Conservation (phyloP, 2,329 filamentous ascomycete genomes). For the Colletotrichum coccodes region DNA sequence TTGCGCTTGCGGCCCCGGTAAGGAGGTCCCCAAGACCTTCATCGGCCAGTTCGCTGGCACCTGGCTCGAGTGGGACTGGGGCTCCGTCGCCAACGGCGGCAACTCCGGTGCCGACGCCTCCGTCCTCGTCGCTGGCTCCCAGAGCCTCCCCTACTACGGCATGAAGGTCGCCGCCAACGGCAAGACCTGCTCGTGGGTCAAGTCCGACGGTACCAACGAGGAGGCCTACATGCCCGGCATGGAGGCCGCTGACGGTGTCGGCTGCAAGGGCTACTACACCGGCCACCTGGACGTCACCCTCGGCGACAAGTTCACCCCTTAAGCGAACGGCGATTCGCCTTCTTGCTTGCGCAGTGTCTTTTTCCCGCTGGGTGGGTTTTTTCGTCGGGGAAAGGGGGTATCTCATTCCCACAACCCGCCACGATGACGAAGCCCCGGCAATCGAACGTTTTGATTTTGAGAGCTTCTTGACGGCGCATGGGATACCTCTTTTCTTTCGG, state of each 20-base stretch:
- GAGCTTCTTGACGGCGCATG: conserved; percentile 30
- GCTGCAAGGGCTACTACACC: conserved; percentile 48
- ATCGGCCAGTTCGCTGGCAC: conserved; percentile 54
- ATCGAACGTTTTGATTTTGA: neutral
- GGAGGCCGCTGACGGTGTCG: conserved; percentile 50
- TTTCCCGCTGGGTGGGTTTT: conserved; percentile 3
- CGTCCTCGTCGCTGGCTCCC: conserved; percentile 53
- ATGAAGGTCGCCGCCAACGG: conserved; percentile 50
- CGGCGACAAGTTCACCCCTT: conserved; percentile 38
- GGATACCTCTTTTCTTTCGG: conserved; percentile 22
- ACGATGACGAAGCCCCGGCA: conserved; percentile 24
- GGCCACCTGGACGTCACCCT: conserved; percentile 44
- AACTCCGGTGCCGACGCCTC: conserved; percentile 64
- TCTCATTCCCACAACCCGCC: neutral
- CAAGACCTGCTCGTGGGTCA: conserved; percentile 54
- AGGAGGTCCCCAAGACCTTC: conserved; percentile 44
- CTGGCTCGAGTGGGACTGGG: conserved; percentile 64
- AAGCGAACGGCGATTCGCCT: neutral
- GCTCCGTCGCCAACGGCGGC: conserved; percentile 53
- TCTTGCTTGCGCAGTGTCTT: neutral
- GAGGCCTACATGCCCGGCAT: conserved; percentile 52
- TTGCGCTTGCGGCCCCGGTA: conserved; percentile 52
- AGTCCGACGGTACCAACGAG: conserved; percentile 40
- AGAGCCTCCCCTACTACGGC: conserved; percentile 43
- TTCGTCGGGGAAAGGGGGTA: conserved; percentile 18